Conservation (phyloP, 257 asterid species). For the Petunia secreta region DNA sequence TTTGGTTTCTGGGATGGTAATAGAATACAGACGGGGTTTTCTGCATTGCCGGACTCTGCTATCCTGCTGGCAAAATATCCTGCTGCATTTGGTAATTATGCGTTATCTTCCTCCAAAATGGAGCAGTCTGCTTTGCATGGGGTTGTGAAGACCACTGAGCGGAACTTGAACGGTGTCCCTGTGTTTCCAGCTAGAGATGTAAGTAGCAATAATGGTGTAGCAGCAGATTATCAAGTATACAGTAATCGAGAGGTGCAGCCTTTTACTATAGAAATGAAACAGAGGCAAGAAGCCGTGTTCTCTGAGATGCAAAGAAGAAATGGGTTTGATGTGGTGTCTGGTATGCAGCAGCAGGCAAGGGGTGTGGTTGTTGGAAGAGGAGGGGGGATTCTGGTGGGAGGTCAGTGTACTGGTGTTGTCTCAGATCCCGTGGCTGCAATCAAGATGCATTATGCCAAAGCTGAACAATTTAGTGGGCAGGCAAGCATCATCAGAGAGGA, state of each 20-base stretch:
- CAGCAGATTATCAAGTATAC: conserved; percentile 48
- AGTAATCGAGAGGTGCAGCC: conserved; percentile 56
- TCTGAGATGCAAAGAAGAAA: conserved; percentile 77
- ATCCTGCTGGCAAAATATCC: conserved; percentile 74
- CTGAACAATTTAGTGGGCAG: conserved; percentile 56
- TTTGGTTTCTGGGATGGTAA: conserved; percentile 65
- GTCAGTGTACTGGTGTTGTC: conserved; percentile 65
- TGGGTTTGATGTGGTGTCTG: conserved; percentile 54
- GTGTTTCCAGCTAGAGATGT: conserved; percentile 51
- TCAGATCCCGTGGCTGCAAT: conserved; percentile 91
- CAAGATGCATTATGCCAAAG: conserved; percentile 72
- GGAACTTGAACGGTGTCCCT: conserved; percentile 53
- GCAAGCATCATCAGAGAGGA: conserved; percentile 56
- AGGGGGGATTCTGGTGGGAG: conserved; percentile 62
- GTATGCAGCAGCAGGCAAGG: conserved; percentile 54
- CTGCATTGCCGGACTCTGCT: conserved; percentile 63
- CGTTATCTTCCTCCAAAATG: conserved; percentile 46
- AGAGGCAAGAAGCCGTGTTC: conserved; percentile 48
- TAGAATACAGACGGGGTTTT: conserved; percentile 52
- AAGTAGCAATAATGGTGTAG: conserved; percentile 42
- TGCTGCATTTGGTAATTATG: conserved; percentile 64
- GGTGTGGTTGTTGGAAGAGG: conserved; percentile 64
- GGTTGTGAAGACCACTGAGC: conserved; percentile 40
- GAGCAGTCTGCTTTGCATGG: conserved; percentile 51
- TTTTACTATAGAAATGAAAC: conserved; percentile 58